phyloP scores from a whole-genome alignment of 768 basidiomycete species.

The Lyophyllum decastes region DNA sequence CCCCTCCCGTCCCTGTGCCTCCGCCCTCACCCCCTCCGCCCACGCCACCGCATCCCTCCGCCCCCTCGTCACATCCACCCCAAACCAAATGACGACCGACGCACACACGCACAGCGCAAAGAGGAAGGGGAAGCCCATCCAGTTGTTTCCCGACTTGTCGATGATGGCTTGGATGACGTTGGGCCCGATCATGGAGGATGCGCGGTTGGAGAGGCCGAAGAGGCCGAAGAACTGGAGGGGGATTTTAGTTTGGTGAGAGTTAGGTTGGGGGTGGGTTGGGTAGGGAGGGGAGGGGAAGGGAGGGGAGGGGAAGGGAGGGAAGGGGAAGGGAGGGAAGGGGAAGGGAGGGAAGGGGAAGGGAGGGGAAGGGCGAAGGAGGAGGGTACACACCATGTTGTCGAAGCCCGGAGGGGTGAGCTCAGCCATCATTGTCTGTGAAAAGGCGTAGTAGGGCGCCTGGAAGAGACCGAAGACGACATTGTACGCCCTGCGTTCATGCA shows the following conservation, averaged over 20 bases:
- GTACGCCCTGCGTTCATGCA: slow-evolving; percentile 56
- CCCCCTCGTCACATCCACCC: slow-evolving; percentile 64
- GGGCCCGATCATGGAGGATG: slow-evolving; percentile 86
- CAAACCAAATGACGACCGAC: slow-evolving; percentile 78
- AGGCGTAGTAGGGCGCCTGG: slow-evolving; percentile 88
- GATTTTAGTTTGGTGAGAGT: too few species aligned
- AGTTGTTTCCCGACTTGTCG: slow-evolving; percentile 67
- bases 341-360: background rate
- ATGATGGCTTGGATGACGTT: slow-evolving; percentile 87
- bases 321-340: background rate
- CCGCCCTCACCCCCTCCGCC: slow-evolving; percentile 36
- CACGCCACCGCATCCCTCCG: slow-evolving; percentile 61
- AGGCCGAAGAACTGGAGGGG: slow-evolving; percentile 76
- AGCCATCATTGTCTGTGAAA: slow-evolving; percentile 86
- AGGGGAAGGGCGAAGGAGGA: background rate
- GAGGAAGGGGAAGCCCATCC: slow-evolving; percentile 85
- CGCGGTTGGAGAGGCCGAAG: slow-evolving; percentile 81
- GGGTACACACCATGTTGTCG: slow-evolving; percentile 60
- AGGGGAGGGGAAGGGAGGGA: too few species aligned
- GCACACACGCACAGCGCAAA: slow-evolving; percentile 71
- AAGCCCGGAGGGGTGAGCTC: slow-evolving; percentile 87
- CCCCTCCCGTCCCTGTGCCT: background rate
- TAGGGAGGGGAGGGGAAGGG: too few species aligned
- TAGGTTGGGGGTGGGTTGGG: too few species aligned
- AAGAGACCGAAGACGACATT: slow-evolving; percentile 80